Conservation (phyloP, 2,329 filamentous ascomycete genomes). For the Cladosporium austrohemisphaericum region DNA sequence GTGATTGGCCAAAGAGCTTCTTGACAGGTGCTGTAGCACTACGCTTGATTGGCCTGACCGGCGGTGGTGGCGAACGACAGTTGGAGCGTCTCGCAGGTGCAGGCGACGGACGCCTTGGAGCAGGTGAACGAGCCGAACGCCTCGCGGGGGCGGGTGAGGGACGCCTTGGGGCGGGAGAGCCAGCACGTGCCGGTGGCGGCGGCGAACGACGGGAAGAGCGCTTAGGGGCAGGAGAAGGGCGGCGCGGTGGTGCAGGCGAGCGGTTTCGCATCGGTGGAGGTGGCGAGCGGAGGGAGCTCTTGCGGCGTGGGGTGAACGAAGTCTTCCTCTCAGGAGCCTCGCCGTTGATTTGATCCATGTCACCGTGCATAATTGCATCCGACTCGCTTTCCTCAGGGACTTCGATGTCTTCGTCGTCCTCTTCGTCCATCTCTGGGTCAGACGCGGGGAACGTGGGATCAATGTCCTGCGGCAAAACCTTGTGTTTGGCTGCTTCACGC, state of each 20-base stretch:
- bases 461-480: constrained; percentile 87
- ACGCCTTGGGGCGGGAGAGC: constrained; percentile 35
- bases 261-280: constrained; percentile 32
- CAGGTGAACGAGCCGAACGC: constrained; percentile 42
- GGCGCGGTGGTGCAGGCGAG: constrained; percentile 21
- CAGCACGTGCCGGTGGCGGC: constrained; percentile 19
- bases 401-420: constrained; percentile 63
- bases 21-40: constrained; percentile 13
- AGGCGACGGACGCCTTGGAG: constrained; percentile 21
- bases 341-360: constrained; percentile 32
- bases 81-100: constrained; percentile 39
- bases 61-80: constrained; percentile 37
- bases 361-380: constrained; percentile 58
- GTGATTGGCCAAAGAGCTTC: constrained; percentile 67
- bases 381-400: constrained; percentile 62
- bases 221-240: constrained; percentile 35
- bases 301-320: constrained; percentile 11
- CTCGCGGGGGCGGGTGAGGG: constrained; percentile 21
- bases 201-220: constrained; percentile 37
- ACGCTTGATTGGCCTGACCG: constrained; percentile 17
- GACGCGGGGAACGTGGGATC: constrained; percentile 96
- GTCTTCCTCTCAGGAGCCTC: constrained; percentile 6
- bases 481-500: constrained; percentile 75
- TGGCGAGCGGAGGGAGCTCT: constrained; percentile 29
- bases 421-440: constrained; percentile 79